Evolutionary conservation across 352 stramenopile species (phyloP).

Genomic region (Pythium aphanidermatum): DNA sequence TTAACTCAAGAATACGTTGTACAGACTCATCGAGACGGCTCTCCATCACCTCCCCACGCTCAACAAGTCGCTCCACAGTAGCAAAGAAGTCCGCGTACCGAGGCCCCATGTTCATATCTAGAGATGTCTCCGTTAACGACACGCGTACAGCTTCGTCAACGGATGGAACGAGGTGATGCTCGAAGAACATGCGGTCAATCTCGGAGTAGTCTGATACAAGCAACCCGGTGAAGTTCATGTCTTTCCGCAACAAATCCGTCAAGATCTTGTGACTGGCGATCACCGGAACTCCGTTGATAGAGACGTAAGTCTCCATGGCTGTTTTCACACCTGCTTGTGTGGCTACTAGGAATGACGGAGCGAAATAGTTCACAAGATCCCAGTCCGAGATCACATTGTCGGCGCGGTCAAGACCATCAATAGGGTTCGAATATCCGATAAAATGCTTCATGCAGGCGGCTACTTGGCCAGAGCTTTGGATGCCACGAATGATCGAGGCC

Average conservation of each 20-base stretch:
- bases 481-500: constrained; percentile 59
- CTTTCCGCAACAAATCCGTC: constrained; percentile 65
- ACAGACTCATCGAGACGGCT: constrained; percentile 59
- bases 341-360: constrained; percentile 68
- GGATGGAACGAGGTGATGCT: constrained; percentile 70
- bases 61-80: constrained; percentile 49
- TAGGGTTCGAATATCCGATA: constrained; percentile 74
- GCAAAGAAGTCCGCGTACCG: constrained; percentile 40
- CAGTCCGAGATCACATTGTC: constrained; percentile 64
- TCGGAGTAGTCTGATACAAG: constrained; percentile 91
- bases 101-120: constrained; percentile 92
- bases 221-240: constrained; percentile 88
- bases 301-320: constrained; percentile 90
- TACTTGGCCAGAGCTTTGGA: constrained; percentile 60
- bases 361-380: constrained; percentile 69
- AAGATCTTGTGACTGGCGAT: constrained; percentile 80
- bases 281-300: constrained; percentile 82
- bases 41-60: constrained; percentile 29
- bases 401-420: constrained; percentile 59
- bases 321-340: constrained; percentile 68
- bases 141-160: constrained; percentile 60
- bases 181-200: constrained; percentile 82
- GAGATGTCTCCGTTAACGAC: constrained; percentile 72
- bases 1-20: constrained; percentile 48
- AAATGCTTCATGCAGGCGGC: constrained; percentile 90